Percentiles rank a stretch among this genome's conserved stretches.
Evolutionary conservation across 2,329 filamentous ascomycete species (phyloP).

Genomic region (Penicillium hesseltinei): DNA sequence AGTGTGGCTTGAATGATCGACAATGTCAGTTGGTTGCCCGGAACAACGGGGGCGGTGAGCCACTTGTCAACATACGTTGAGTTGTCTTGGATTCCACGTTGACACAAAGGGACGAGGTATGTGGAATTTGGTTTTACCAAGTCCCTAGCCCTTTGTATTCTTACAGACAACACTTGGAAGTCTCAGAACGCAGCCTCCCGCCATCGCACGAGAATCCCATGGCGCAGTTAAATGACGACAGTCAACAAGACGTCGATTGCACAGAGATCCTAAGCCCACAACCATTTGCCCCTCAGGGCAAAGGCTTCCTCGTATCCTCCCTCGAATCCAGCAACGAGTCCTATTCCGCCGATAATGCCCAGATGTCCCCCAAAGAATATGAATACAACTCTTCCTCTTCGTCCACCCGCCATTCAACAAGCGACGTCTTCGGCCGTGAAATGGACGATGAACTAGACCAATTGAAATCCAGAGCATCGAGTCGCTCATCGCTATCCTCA

Average conservation of each 20-base stretch:
- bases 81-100: conserved; percentile 2
- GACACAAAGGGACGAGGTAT: conserved; percentile 2
- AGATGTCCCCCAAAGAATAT: conserved; percentile 24
- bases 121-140: background rate
- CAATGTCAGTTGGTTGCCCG: conserved; percentile 14
- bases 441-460: conserved; percentile 30
- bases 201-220: conserved; percentile 11
- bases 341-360: conserved; percentile 15
- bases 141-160: background rate
- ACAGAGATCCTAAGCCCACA: conserved; percentile 25
- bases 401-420: conserved; percentile 30
- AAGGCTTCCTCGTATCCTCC: conserved; percentile 19
- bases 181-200: background rate
- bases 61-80: conserved; percentile 14
- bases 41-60: conserved; percentile 22
- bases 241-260: conserved; percentile 6
- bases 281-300: conserved; percentile 17
- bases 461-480: conserved; percentile 34
- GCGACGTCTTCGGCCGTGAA: conserved; percentile 27
- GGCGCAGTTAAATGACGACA: conserved; percentile 18
- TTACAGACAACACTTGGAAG: background rate
- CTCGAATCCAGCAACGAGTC: conserved; percentile 16
- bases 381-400: conserved; percentile 38
- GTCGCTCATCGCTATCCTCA: conserved; percentile 44
- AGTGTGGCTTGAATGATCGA: conserved; percentile 6